phyloP scores from a whole-genome alignment of 2,329 filamentous ascomycete genomes.

The Aspergillus pseudoglaucus region DNA sequence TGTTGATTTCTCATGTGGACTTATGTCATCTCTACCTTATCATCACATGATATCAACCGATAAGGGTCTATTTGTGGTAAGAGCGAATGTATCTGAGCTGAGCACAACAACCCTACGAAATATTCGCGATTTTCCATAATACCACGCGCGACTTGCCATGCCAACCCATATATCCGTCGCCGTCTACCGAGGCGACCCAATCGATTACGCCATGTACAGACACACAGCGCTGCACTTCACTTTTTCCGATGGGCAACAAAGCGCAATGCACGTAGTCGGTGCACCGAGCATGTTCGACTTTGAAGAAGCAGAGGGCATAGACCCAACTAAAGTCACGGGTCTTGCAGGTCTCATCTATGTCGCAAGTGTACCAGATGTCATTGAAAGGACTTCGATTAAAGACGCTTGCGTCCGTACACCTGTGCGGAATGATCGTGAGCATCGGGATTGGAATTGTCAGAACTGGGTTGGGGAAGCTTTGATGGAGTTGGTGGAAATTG shows the following conservation, averaged over 20 bases:
- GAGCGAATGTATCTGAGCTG: no score
- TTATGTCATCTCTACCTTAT: no score
- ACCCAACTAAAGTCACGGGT: background rate
- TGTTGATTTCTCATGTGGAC: no score
- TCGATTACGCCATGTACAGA: slow-evolving; percentile 1
- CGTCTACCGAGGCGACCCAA: slow-evolving; percentile 1
- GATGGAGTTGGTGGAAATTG: slow-evolving; percentile 2
- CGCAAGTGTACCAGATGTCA: background rate
- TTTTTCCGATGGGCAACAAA: background rate
- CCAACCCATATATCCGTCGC: slow-evolving; percentile 1
- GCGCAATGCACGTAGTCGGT: background rate
- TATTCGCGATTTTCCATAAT: no score
- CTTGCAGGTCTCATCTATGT: background rate
- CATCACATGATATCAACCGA: no score
- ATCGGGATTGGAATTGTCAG: slow-evolving; percentile 6
- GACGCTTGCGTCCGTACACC: slow-evolving; percentile 1
- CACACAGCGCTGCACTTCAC: slow-evolving; percentile 3
- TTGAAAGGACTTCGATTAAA: slow-evolving; percentile 1
- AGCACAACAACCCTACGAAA: no score
- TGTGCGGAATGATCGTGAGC: slow-evolving; percentile 1
- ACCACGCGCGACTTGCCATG: background rate
- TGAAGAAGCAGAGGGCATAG: background rate
- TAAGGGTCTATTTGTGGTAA: no score
- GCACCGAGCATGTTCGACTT: slow-evolving; percentile 3
- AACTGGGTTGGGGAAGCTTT: slow-evolving; percentile 5